Evolutionary conservation across 805 yeast species (phyloP), one percentile per base, ranked within the genome.

Genomic region (Myxozyma sirexii): DNA sequence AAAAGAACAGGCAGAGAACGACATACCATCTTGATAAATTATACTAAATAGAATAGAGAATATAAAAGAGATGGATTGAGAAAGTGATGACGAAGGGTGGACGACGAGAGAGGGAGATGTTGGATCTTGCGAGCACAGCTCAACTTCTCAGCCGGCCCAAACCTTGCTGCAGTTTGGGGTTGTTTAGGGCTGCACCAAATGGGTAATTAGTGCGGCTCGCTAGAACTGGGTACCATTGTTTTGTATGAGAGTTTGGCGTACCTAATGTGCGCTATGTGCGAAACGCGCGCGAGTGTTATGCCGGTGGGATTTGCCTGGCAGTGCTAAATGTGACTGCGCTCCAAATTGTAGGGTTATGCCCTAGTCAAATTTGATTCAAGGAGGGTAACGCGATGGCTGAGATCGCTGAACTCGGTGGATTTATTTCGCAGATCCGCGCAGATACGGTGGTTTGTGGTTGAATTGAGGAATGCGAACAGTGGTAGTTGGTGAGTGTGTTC

Each of bases 11-110:
- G 21, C 13, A 31, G 43, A 26, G 4, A 10, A 37, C 13, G 35
- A 37, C 64, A 15, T 57, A 60, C 64, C 64, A 60, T 60, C 48
- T 56, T 60, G 64, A 44, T 13, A 2, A 26, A 52, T n/a, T 37
- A 49, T 27, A 42, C 1, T 35, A 31, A 12, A 26, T 21, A 15
- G 47, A 33, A 53, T 31, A 43, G n/a, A 44, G 37, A 50, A 42
- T 38, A 31, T 29, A 48, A 38, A 13, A 38, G 29, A 45, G 38
- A 41, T 27, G 47, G 48, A 31, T 51, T 33, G 56, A 33, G 42
- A 8, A 42, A 39, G 3, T 48, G 42, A 13, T 17, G 48, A 38
- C 43, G 53, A 47, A 19, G 21, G 29, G 19, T 19, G 47, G 15
- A 12, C 39, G 35, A 17, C 23, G 27, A 19, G 47, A 51, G 33